Evolutionary conservation across 2,329 filamentous ascomycete genomes (phyloP), one percentile per base, ranked within the genome.

Genomic region (Tolypocladium inflatum): DNA sequence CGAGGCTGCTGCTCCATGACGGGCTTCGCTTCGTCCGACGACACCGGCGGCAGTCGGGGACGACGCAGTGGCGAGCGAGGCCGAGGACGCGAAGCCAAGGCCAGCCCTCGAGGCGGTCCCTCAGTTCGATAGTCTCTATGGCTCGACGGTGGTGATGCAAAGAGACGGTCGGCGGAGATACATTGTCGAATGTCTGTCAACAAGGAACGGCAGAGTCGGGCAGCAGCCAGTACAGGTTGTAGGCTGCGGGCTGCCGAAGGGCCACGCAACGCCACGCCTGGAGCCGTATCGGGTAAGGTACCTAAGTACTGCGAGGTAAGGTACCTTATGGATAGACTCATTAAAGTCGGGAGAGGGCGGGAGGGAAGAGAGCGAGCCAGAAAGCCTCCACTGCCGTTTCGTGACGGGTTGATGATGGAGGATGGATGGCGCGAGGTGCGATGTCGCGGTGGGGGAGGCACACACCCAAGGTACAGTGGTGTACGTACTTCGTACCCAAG

Each of bases 1-100:
- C 53, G 19, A 30, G 51, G 17, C 30, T 58, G 55, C 26, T 35
- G 21, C 19, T 60, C 58, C 60, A 60, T 58, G 54, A 19, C 50
- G 39, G 48, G 30, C 48, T 35, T 51, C 30, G 48, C 48, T 51
- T 35, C 30, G 30, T 35, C 30, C 30, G 30, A 51, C 48, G 19
- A 35, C 19, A 13, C 48, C 17, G 48, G 19, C 48, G 19, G 30
- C 30, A 35, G 30, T 21, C 15, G 8, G 7, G 38, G 9, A 41
- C 23, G 23, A 19, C 23, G 23, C 21, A 30, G 38, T 39, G 23
- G 53, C 15, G 21, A 42, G 17, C 17, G 10, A 23, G 2, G 7
- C 23, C 53, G 19, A 39, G 17, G 6, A 30, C 17, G 37, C 53
- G 19, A 41, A n/a, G 53, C 7, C 3, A 7, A 41, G 23, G 23